A percentile compares a stretch with the other conserved stretches of the same genome.
Evolutionary conservation across 805 yeast genomes (phyloP).

Genomic region (Metschnikowia matae): DNA sequence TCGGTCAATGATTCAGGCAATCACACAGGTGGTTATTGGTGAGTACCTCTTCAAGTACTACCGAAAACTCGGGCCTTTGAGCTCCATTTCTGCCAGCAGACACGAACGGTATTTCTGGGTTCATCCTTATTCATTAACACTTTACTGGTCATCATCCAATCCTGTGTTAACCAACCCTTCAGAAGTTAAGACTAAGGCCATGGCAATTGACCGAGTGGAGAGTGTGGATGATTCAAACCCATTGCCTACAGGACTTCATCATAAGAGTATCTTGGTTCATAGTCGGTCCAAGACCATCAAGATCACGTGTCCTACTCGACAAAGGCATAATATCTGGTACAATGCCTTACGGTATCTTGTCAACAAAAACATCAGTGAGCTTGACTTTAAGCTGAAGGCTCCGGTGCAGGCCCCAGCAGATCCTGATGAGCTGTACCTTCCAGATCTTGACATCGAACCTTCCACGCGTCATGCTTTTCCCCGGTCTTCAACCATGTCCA

Average conservation of each 20-base stretch:
- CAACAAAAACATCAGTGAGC: conserved; percentile 58
- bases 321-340: conserved; percentile 88
- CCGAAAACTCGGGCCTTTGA: conserved; percentile 69
- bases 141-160: conserved; percentile 83
- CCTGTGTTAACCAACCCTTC: conserved; percentile 72
- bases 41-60: conserved; percentile 85
- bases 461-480: conserved; percentile 20
- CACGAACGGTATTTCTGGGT: conserved; percentile 96
- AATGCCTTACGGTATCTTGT: conserved; percentile 75
- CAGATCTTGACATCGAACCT: conserved; percentile 11
- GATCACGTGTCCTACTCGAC: conserved; percentile 82
- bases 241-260: conserved; percentile 81
- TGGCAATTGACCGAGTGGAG: conserved; percentile 74
- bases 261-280: conserved; percentile 74
- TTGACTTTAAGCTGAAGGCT: conserved; percentile 33
- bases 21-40: conserved; percentile 91
- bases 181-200: conserved; percentile 65
- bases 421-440: conserved; percentile 5
- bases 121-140: conserved; percentile 86
- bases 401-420: neutral
- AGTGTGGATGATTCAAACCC: conserved; percentile 83
- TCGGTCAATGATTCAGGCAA: conserved; percentile 72
- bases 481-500: conserved; percentile 13
- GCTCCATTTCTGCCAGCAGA: conserved; percentile 69
- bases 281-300: conserved; percentile 64